A percentile compares a stretch with the other conserved stretches of the same genome.
Evolutionary conservation across 805 yeast genomes (phyloP).

Genomic region (Saccharomycopsis fibuligera): DNA sequence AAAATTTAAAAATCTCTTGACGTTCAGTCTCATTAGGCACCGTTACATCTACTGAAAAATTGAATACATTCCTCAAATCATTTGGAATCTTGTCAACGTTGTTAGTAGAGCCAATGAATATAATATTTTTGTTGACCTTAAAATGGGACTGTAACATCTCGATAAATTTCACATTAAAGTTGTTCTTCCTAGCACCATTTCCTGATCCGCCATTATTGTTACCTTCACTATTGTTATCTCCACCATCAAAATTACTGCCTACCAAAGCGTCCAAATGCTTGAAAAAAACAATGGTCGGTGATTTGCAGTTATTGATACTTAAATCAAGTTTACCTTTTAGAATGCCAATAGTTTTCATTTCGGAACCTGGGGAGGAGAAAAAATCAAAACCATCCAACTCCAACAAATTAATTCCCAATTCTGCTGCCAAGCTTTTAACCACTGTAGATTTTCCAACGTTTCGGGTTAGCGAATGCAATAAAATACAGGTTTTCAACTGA

Average conservation of each 20-base stretch:
- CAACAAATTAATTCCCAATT: conserved; percentile 59
- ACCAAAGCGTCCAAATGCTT: conserved; percentile 76
- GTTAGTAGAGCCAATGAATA: conserved; percentile 61
- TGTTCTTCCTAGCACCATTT: conserved; percentile 29
- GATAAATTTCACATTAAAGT: conserved; percentile 47
- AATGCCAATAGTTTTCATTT: conserved; percentile 70
- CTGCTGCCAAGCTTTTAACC: conserved; percentile 46
- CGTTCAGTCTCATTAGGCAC: conserved; percentile 83
- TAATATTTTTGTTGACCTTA: conserved; percentile 31
- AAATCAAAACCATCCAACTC: conserved; percentile 67
- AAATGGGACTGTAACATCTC: conserved; percentile 50
- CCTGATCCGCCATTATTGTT: conserved; percentile 1
- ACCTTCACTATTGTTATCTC: not conserved
- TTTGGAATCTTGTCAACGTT: conserved; percentile 67
- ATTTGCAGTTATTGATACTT: conserved; percentile 37
- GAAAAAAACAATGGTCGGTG: conserved; percentile 48
- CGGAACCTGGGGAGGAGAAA: conserved; percentile 50
- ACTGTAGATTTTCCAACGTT: conserved; percentile 75
- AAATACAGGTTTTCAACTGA: conserved; percentile 51
- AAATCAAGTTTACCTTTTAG: conserved; percentile 73
- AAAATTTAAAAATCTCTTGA: conserved; percentile 48
- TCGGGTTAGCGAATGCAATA: conserved; percentile 62
- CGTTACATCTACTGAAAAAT: conserved; percentile 67
- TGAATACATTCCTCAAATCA: conserved; percentile 57
- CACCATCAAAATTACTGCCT: conserved; percentile 47